Evolutionary conservation across 805 yeast species (phyloP), one percentile per base, ranked within the genome.

Genomic region (Candida sakaeoensis): DNA sequence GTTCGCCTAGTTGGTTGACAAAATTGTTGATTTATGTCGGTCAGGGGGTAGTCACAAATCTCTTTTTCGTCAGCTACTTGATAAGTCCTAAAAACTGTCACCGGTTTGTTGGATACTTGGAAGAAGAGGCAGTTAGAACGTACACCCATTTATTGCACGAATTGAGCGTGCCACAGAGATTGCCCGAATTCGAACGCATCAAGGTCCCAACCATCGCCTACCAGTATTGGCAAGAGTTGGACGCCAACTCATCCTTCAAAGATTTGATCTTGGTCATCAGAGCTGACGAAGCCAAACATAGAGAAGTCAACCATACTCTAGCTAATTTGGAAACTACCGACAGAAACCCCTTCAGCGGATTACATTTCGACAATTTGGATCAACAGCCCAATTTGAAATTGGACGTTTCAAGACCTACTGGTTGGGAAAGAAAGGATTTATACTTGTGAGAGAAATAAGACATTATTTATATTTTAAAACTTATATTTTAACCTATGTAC

Each of bases 271-370:
- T 71, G 44, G 70, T 79, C 46, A 65, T 83, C 17, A 72, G 89
- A 47, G 89, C 90, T 1, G 90, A 83, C 52, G 90, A 82, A 58
- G 82, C 87, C 29, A 82, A 82, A 55, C 89, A 82, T 54, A 71
- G 89, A 58, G 90, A 83, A 53, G 89, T 83, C 21, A 83, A 82
- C 60, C 90, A 82, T 52, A 82, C 89, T 0, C 71, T 82, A 52
- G 89, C 85, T 12, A 82, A 81, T 51, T 68, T 82, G 50, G 77
- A 68, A 46, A 57, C 58, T 17, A 36, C 33, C 1, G 88, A 83
- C 53, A 70, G 87, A 51, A 83, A 83, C 53, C 90, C 90, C 8
- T 83, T 77, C 57, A 87, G 71, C 5, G 28, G 28, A 10, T 50
- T 65, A 49, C 42, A 75, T 26, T 53, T 76, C 36, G 60, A 66